Percentiles rank a stretch among this genome's conserved stretches.
phyloP scores from a whole-genome alignment of 2,329 filamentous ascomycete genomes.

The Phialophora macrospora region DNA sequence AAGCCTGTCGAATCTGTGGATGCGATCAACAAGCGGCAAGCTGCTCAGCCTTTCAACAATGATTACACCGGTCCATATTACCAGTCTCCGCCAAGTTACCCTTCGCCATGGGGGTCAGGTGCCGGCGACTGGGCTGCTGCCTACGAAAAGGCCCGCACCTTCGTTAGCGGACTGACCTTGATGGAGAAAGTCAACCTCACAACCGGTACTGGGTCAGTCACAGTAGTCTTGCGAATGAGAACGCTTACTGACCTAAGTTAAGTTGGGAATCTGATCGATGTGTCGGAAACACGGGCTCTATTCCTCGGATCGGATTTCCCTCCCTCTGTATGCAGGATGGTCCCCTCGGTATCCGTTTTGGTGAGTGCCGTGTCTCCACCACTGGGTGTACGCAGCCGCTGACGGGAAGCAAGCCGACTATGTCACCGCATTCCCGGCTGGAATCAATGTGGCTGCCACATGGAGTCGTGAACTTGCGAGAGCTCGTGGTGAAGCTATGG shows the following conservation, averaged over 20 bases:
- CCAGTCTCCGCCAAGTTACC: constrained; percentile 72
- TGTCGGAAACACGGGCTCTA: constrained; percentile 69
- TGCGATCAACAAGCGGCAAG: constrained; percentile 30
- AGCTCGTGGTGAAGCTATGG: constrained; percentile 73
- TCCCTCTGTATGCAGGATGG: constrained; percentile 86
- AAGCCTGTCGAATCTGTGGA: constrained; percentile 35
- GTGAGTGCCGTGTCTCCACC: constrained; percentile 42
- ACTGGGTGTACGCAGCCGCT: constrained; percentile 8
- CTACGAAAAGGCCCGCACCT: constrained; percentile 74
- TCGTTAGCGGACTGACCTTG: constrained; percentile 82
- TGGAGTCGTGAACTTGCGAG: constrained; percentile 76
- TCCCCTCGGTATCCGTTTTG: constrained; percentile 76
- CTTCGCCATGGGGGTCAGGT: constrained; percentile 84
- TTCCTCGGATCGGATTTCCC: constrained; percentile 66
- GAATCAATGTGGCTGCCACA: constrained; percentile 79
- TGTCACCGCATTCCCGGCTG: constrained; percentile 78
- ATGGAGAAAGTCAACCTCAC: constrained; percentile 93
- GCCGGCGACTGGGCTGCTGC: constrained; percentile 75
- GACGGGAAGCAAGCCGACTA: constrained; percentile 65
- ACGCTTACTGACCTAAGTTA: constrained; percentile 28
- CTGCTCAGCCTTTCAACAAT: constrained; percentile 33
- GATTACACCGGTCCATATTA: constrained; percentile 41
- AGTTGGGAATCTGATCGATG: constrained; percentile 73
- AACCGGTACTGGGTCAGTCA: constrained; percentile 77
- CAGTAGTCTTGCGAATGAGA: constrained; percentile 9